Conservation (phyloP, 257 asterid species). For the Ballota nigra region DNA sequence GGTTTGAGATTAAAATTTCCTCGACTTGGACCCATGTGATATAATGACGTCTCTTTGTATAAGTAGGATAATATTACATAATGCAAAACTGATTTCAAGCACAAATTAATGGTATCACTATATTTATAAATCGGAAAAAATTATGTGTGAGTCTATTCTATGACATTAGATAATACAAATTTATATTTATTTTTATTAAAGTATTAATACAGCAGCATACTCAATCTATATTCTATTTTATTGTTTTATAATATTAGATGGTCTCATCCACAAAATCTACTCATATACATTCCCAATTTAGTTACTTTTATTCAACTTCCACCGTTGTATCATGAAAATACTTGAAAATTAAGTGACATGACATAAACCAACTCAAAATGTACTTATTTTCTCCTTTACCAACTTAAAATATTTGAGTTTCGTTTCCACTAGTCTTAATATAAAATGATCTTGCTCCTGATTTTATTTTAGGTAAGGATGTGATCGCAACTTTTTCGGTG, state of each 20-base stretch:
- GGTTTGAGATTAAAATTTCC: background rate
- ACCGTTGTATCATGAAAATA: background rate
- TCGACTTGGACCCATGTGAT: background rate
- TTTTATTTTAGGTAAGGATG: background rate
- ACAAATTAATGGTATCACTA: background rate
- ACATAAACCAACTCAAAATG: background rate
- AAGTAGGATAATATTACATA: background rate
- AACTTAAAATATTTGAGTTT: background rate
- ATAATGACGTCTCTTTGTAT: background rate
- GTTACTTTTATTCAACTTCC: no score
- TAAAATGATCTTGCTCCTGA: no score
- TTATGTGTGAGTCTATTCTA: no score
- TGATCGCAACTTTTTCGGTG: background rate
- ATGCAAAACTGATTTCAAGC: background rate
- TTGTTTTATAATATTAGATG: no score
- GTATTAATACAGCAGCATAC: no score
- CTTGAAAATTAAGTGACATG: background rate
- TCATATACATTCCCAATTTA: no score
- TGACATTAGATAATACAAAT: no score
- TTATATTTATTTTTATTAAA: no score
- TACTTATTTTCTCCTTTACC: background rate
- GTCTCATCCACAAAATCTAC: no score
- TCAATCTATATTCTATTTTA: no score
- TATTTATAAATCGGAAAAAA: no score
- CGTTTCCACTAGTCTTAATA: background rate